Base-by-base conservation (phyloP, 140 eudicot species). In the Flaveria floridana region DNA sequence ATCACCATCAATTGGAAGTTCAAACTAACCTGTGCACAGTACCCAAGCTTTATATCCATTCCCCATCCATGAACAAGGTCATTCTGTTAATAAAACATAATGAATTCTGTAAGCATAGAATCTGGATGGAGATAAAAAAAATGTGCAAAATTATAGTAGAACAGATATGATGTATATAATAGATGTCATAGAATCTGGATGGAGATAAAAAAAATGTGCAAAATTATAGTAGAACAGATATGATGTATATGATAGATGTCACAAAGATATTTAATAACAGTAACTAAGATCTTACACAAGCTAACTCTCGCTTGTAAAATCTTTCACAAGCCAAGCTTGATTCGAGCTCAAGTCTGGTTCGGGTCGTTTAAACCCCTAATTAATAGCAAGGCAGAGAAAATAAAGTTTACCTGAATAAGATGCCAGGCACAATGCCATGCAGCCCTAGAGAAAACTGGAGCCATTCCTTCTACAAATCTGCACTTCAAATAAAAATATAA, bases 41-140 rank as follows among this genome's bases (percentile, higher is more conserved):
- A 94, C 57, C 99, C 99, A 34, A 94, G 94, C 78, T 90, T 94
- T 83, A 88, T 90, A 84, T 94, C 99, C 94, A 90, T 82, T 57
- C 99, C 99, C 97, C 99, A 94, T 74, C 99, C 99, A 81, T 90
- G 99, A 80, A 94, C 99, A 77, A 94, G 99, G 82, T 94, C 99
- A 85, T 88, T 94, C 99, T 94, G 87, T 56, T 25, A 65, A 42
- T 9, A 72, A 73, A 52, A 65, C 3, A 52, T 25, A 12, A 52
- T 21, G 14, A 71, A 48, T n/a, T 28, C 14, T 26, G 64, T 69
- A 70, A 58, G 25, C 62, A 30, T 50, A 8, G 46, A 10, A 47
- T 39, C 37, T 14, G 51, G 39, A 30, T 1, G 20, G 25, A 64
- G 25, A 6, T 15, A 15, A 4, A 28, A 62, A 62, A 19, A 50